Evolutionary conservation across 1,284 basidiomycete species (phyloP), one percentile per base, ranked within the genome.

Genomic region (Uromyces viciae-fabae): DNA sequence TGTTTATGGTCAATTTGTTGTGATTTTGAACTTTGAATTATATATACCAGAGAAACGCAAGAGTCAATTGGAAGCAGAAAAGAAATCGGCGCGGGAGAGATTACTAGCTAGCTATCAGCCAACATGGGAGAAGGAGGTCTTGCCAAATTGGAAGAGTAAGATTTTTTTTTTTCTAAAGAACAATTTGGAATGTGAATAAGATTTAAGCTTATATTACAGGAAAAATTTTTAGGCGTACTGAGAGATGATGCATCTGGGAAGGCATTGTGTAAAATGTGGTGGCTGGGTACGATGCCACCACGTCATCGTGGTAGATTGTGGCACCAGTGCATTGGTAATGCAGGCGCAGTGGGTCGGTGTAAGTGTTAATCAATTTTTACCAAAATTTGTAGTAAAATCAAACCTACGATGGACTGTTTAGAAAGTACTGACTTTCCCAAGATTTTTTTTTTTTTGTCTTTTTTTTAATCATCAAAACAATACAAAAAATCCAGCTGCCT

Each of bases 281-380:
- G 73, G 73, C 40, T 60, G 25, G 73, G 73, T 25, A 84, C 84
- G 7, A 75, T 75, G 73, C 73, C 73, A 22, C 73, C 73, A 15
- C 28, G 73, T 15, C 73, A 75, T 75, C 73, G 73, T 31, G 73
- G 73, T 60, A 60, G 73, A 56, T 49, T 75, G 5, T 75, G 73
- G 73, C 73, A 75, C 28, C 73, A 75, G 40, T 75, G 73, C 38
- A 75, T 75, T 42, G 73, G 73, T n/a, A 75, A 75, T 60, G 73
- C 73, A 5, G 73, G 73, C 3, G 73, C 73, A 3, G 73, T 75
- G 25, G 73, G 73, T 22, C 17, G 73, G 15, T 75, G 73, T 75
- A 49, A 75, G 73, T 60, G 22, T 49, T n/a, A n/a, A n/a, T n/a
- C n/a, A n/a, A n/a, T n/a, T n/a, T n/a, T n/a, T n/a, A n/a, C n/a